phyloP scores from a whole-genome alignment of 2,329 filamentous ascomycete species.

The Torrubiella hemipterigena region DNA sequence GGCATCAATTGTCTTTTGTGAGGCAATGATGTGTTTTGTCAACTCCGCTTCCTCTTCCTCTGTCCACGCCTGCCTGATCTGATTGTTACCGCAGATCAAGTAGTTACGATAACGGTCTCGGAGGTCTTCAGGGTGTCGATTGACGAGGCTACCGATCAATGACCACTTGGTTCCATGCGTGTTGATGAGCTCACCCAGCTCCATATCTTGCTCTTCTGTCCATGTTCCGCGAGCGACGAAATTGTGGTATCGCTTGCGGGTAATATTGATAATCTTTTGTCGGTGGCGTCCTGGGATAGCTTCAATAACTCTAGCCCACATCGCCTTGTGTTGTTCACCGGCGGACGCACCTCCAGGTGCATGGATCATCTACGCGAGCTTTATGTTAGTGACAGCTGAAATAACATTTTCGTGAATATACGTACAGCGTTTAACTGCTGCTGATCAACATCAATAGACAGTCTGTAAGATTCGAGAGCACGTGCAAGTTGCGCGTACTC shows the following conservation, averaged over 20 bases:
- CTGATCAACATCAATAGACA: constrained; percentile 28
- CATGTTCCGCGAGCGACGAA: constrained; percentile 41
- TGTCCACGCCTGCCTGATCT: constrained; percentile 45
- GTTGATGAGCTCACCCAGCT: constrained; percentile 21
- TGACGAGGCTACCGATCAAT: constrained; percentile 47
- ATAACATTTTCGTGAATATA: constrained; percentile 15
- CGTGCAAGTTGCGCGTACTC: constrained; percentile 28
- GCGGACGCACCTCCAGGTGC: constrained; percentile 21
- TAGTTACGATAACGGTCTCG: constrained; percentile 62
- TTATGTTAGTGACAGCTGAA: constrained; percentile 8
- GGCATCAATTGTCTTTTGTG: constrained; percentile 37
- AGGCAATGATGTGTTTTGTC: constrained; percentile 37
- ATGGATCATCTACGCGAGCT: constrained; percentile 20
- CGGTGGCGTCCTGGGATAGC: constrained; percentile 37
- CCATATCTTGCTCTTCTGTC: constrained; percentile 23
- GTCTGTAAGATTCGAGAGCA: constrained; percentile 31
- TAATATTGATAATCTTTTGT: constrained; percentile 41
- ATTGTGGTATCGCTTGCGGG: constrained; percentile 54
- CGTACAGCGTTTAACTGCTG: constrained; percentile 33
- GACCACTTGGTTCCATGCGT: constrained; percentile 43
- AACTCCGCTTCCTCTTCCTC: constrained; percentile 46
- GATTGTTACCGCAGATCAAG: constrained; percentile 42
- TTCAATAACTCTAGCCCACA: constrained; percentile 38
- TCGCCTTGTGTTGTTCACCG: constrained; percentile 22
- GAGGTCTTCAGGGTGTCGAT: constrained; percentile 52